phyloP scores from a whole-genome alignment of 176 grass and related monocot species.

The Avena atlantica region DNA sequence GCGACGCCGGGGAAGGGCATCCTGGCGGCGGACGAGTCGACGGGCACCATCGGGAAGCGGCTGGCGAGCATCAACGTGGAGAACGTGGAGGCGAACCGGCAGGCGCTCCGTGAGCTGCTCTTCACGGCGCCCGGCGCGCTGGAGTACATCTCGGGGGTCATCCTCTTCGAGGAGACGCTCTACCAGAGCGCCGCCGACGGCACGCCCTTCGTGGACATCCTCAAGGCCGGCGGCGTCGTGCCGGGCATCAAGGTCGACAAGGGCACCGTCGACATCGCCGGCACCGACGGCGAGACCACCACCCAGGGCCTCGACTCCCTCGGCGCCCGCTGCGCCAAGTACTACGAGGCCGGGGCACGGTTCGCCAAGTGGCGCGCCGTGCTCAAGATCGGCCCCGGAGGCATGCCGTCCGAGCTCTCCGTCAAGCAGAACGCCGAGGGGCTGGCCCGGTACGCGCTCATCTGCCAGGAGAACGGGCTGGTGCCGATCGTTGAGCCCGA shows the following conservation, averaged over 20 bases:
- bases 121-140: conserved; percentile 72
- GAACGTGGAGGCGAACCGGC: conserved; percentile 91
- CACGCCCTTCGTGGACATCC: conserved; percentile 77
- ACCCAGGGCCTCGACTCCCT: conserved; percentile 88
- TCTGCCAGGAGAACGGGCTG: conserved; percentile 91
- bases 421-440: conserved; percentile 85
- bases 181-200: conserved; percentile 70
- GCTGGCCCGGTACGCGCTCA: conserved; percentile 76
- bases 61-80: conserved; percentile 93
- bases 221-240: conserved; percentile 59
- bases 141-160: conserved; percentile 77
- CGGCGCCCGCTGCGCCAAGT: conserved; percentile 66
- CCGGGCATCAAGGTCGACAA: conserved; percentile 98
- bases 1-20: conserved; percentile 94
- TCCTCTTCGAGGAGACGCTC: conserved; percentile 96
- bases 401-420: conserved; percentile 78
- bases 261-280: conserved; percentile 82
- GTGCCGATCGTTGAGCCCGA: conserved; percentile 97
- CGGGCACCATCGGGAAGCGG: conserved; percentile 91
- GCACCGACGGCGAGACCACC: conserved; percentile 82
- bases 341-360: conserved; percentile 86
- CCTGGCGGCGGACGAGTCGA: conserved; percentile 86
- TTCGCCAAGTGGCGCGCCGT: conserved; percentile 97
- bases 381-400: conserved; percentile 72
- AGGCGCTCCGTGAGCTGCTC: conserved; percentile 84